These are phyloP conservation scores for Agrostemma githago DNA, from an alignment of 148 eudicot species.

Conservation along the genomic window DNA sequence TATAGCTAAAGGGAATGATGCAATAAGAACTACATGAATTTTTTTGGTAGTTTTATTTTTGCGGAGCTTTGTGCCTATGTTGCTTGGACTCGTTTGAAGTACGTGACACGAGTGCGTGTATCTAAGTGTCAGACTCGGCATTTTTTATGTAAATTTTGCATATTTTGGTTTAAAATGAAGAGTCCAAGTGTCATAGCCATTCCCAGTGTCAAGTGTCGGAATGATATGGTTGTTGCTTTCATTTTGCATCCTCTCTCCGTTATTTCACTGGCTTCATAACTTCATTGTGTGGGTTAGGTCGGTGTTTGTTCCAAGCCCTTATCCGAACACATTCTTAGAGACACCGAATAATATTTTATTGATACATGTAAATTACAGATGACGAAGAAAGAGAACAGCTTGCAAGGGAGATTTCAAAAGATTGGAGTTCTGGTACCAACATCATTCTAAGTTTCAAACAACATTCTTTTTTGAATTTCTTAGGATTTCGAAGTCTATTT, in stretches of 20 bases:
- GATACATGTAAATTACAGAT: slow-evolving; percentile 38
- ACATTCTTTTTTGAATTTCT: not conserved
- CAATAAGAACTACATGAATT: not conserved
- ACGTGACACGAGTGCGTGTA: too few species aligned
- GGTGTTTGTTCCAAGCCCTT: too few species aligned
- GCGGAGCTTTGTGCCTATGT: not conserved
- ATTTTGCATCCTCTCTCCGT: not conserved
- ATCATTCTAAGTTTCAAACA: not conserved
- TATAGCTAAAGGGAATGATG: not conserved
- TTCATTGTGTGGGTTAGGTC: not conserved
- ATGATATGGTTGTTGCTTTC: too few species aligned
- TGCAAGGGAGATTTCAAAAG: slow-evolving; percentile 82
- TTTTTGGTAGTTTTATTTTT: too few species aligned
- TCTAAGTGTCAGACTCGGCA: too few species aligned
- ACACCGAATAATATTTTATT: not conserved
- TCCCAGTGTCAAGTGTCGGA: too few species aligned
- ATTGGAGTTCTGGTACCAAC: slow-evolving; percentile 83
- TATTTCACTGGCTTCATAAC: not conserved
- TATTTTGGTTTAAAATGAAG: too few species aligned
- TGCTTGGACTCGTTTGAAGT: too few species aligned
- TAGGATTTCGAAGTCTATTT: not conserved
- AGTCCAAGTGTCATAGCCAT: too few species aligned
- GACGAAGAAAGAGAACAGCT: slow-evolving; percentile 85
- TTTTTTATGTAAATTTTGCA: too few species aligned
- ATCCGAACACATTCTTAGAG: not conserved